These are phyloP conservation scores for Ogataea kodamae DNA, from an alignment of 805 yeast species.

Conservation along the genomic window DNA sequence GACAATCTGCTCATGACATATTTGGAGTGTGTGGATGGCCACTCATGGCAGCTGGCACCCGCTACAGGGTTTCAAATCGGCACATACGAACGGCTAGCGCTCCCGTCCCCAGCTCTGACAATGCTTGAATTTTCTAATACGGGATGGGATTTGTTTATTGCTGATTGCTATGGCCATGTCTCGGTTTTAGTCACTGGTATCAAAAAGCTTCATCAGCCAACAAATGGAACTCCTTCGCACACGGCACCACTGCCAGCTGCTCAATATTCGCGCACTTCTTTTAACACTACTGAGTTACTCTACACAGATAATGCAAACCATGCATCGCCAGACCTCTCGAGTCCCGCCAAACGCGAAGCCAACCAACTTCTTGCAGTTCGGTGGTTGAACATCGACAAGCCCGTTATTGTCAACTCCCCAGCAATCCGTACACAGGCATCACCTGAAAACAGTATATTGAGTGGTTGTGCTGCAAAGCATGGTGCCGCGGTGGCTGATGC, in stretches of 20 bases:
- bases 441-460: conserved; percentile 25
- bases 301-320: conserved; percentile 38
- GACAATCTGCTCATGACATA: conserved; percentile 55
- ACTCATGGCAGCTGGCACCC: conserved; percentile 70
- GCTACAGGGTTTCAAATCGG: conserved; percentile 38
- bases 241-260: conserved; percentile 23
- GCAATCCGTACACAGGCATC: conserved; percentile 40
- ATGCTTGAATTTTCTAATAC: conserved; percentile 70
- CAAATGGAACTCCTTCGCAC: conserved; percentile 18
- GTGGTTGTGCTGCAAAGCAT: conserved; percentile 35
- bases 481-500: conserved; percentile 37
- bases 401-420: conserved; percentile 56
- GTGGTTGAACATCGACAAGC: conserved; percentile 76
- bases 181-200: conserved; percentile 55
- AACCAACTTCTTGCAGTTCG: conserved; percentile 47
- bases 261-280: conserved; percentile 37
- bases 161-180: conserved; percentile 68
- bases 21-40: conserved; percentile 72
- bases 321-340: conserved; percentile 25
- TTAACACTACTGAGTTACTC: conserved; percentile 42
- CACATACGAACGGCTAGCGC: conserved; percentile 14
- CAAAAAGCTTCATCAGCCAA: conserved; percentile 28
- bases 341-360: conserved; percentile 19
- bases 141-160: conserved; percentile 77
- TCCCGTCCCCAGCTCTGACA: conserved; percentile 28